Evolutionary conservation across 306 rosid species (phyloP).

Genomic region (Datisca glomerata): DNA sequence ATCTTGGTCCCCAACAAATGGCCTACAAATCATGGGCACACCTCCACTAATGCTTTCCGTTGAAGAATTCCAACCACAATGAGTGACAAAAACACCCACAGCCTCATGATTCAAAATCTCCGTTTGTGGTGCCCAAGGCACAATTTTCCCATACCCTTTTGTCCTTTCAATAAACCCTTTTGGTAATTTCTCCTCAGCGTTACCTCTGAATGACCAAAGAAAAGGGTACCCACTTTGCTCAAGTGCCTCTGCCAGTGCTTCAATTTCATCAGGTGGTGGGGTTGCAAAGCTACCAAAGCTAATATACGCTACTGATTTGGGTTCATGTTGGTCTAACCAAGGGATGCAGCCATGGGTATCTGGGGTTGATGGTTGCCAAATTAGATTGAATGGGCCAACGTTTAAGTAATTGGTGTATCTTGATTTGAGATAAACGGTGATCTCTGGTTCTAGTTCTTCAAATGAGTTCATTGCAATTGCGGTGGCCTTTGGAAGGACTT

Average conservation of each 20-base stretch:
- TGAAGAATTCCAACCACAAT: conserved; percentile 59
- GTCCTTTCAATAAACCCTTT: conserved; percentile 20
- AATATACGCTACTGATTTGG: conserved; percentile 39
- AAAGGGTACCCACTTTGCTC: conserved; percentile 31
- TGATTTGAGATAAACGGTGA: conserved; percentile 15
- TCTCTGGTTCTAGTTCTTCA: conserved; percentile 17
- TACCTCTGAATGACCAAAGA: conserved; percentile 49
- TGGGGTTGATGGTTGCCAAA: conserved; percentile 5
- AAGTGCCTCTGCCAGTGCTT: conserved; percentile 36
- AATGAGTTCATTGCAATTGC: conserved; percentile 58
- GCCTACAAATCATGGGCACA: conserved; percentile 57
- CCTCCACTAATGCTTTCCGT: conserved; percentile 48
- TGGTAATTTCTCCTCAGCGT: conserved; percentile 25
- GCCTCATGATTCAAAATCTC: conserved; percentile 30
- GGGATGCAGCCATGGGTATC: conserved; percentile 31
- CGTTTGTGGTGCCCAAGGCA: conserved; percentile 53
- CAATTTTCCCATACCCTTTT: conserved; percentile 27
- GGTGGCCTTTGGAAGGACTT: conserved; percentile 32
- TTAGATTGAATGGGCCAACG: conserved; percentile 50
- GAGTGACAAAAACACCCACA: conserved; percentile 38
- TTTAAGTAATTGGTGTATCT: conserved; percentile 22
- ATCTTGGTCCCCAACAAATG: conserved; percentile 46
- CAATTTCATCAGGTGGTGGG: conserved; percentile 46
- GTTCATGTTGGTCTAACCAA: conserved; percentile 36
- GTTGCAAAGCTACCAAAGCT: conserved; percentile 41